Base-by-base conservation (phyloP, 371 early-diverging fungal genomes). In the Mucor irregularis region DNA sequence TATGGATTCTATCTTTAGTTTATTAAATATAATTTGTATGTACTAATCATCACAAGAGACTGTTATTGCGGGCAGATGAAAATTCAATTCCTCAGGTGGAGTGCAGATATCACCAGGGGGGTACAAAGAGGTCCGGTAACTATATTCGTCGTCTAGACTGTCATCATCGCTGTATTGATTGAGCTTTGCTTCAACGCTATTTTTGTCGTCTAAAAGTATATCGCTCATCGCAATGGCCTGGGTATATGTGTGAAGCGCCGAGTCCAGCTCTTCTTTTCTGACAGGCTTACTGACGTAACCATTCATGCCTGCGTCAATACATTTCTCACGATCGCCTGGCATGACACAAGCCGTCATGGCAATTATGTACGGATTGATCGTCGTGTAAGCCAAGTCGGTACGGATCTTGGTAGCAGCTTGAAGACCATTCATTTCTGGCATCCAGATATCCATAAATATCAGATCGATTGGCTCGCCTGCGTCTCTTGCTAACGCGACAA, bases 341-440 rank as follows among this genome's bases (percentile, higher is more conserved):
- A 80, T 80, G 17, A 80, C 80, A 35, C 80, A 80, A 0, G 81
- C 81, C 0, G 81, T 81, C 71, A 81, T 64, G 14, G 81, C 79
- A 40, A 81, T 74, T 14, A 81, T 76, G 24, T 78, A 78, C 0
- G 81, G 81, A 2, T 65, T 61, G 7, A 58, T 58, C 0, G 57
- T n/a, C 5, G n/a, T n/a, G n/a, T 29, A 38, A 13, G 73, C 45
- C 4, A 68, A 40, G n/a, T 72, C 62, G 13, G 60, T 28, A 13
- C 80, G 74, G 25, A 81, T 81, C 30, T 69, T 74, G 13, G 48
- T 48, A 2, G 77, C 46, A 0, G 78, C 74, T 43, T 76, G 77
- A 7, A 80, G 42, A 0, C 82, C 82, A 49, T 80, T 80, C 74
- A 81, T 76, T 62, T 73, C 74, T 25, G 81, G 82, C 82, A 81